Conservation (phyloP, 2,329 filamentous ascomycete species). For the Fusarium fracticaudum region DNA sequence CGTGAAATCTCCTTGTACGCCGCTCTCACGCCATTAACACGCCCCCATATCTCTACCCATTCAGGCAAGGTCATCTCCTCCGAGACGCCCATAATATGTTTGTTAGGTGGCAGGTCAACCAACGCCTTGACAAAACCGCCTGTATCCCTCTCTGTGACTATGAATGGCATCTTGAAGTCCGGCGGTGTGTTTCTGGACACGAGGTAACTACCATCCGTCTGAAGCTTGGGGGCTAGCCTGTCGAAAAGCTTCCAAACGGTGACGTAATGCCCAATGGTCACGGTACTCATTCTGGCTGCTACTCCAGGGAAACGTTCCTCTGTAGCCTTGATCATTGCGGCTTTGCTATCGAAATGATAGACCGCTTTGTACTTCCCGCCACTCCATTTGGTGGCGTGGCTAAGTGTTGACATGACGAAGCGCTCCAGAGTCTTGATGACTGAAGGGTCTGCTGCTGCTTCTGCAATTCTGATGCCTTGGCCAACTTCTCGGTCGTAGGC, state of each 20-base stretch:
- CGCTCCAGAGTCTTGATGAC: neutral
- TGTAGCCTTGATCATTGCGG: neutral
- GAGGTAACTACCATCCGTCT: neutral
- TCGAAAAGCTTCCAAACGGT: neutral
- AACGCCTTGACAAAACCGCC: neutral
- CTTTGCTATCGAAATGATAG: neutral
- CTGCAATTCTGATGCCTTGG: neutral
- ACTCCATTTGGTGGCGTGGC: neutral
- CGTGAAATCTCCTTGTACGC: neutral
- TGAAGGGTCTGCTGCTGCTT: neutral
- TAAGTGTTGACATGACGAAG: neutral
- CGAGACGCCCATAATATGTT: neutral
- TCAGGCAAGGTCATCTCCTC: neutral
- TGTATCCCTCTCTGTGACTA: neutral
- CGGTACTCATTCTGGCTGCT: neutral
- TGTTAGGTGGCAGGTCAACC: neutral
- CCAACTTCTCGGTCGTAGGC: neutral
- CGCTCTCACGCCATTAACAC: neutral
- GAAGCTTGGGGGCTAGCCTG: neutral
- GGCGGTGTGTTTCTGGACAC: neutral
- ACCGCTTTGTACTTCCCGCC: neutral
- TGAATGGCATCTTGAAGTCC: neutral
- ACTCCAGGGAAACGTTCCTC: neutral
- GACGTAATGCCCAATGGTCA: neutral
- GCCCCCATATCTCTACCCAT: neutral